Conservation (phyloP, 2,329 filamentous ascomycete species). For the Capronia coronata region DNA sequence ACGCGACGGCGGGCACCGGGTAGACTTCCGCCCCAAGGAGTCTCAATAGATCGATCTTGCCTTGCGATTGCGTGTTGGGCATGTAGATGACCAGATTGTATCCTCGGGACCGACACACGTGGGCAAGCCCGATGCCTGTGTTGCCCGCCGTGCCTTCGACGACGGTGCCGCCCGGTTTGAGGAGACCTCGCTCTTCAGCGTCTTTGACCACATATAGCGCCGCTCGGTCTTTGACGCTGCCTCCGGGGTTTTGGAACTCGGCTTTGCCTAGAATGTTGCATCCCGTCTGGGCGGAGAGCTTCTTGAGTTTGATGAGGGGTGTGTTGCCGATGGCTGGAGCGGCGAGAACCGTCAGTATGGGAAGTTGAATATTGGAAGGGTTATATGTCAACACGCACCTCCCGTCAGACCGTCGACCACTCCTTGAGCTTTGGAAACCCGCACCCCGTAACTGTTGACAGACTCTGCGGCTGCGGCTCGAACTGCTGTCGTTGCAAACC, state of each 20-base stretch:
- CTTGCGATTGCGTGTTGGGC: constrained; percentile 97
- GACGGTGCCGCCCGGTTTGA: constrained; percentile 82
- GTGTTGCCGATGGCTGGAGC: constrained; percentile 87
- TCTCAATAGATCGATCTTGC: constrained; percentile 89
- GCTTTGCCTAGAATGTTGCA: constrained; percentile 95
- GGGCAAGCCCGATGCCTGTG: constrained; percentile 93
- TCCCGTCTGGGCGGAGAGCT: constrained; percentile 80
- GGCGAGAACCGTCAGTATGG: neutral
- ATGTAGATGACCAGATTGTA: constrained; percentile 99
- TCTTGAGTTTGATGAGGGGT: constrained; percentile 82
- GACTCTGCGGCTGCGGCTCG: constrained; percentile 43
- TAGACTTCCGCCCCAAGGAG: constrained; percentile 91
- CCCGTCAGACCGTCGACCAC: constrained; percentile 71
- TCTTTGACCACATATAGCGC: constrained; percentile 90
- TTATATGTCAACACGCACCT: constrained; percentile 51
- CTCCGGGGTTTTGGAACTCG: constrained; percentile 97
- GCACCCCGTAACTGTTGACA: constrained; percentile 52
- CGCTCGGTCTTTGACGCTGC: constrained; percentile 91
- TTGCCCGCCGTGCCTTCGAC: constrained; percentile 97
- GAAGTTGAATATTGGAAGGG: neutral
- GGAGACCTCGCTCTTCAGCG: constrained; percentile 78
- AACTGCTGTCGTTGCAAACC: constrained; percentile 59
- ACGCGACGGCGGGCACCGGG: constrained; percentile 90
- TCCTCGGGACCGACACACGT: constrained; percentile 85
- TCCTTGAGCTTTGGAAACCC: constrained; percentile 73